Evolutionary conservation across 2,329 filamentous ascomycete genomes (phyloP), one percentile per base, ranked within the genome.

Genomic region (Sclerotinia glacialis): DNA sequence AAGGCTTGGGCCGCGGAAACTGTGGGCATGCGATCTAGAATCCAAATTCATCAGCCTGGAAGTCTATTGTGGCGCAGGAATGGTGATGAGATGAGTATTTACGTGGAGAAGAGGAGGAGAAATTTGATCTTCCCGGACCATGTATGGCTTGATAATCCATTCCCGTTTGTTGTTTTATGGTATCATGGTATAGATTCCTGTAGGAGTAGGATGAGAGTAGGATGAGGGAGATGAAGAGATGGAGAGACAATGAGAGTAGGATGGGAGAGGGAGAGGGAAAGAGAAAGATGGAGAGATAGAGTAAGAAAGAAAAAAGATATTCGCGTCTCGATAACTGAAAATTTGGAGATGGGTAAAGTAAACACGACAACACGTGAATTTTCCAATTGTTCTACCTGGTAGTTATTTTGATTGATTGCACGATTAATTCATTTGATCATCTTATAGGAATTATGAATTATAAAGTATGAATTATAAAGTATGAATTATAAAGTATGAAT

Each of bases 1-100:
- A 93, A 80, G 9, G 87, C 90, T 74, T 92, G 84, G 1, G 89
- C 89, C 40, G 90, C 91, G 23, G 89, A 91, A 59, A 93, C 83
- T 1, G 91, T 92, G 46, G 91, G 89, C 64, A 94, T 80, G 62
- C 91, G 86, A 79, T 93, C 90, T 93, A 72, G 37, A 28, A 49
- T 34, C 37, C 40, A 60, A 28, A 49, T 34, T 47, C 40, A 60
- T 71, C 49, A 71, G 68, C 12, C 14, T 37, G 28, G 28, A n/a
- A 5, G 44, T 26, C 47, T 55, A 26, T 8, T 34, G 23, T 28
- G 26, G 47, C 18, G 40, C 8, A 23, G 47, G 37, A 23, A 21
- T 34, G 23, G 26, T 18, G 56, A 47, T 31, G 37, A n/a, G 44
- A 23, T 31, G 37, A 28, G 31, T 21, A 56, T 70, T 69, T 69